Base-by-base conservation (phyloP, 768 basidiomycete species). In the Postia placenta region DNA sequence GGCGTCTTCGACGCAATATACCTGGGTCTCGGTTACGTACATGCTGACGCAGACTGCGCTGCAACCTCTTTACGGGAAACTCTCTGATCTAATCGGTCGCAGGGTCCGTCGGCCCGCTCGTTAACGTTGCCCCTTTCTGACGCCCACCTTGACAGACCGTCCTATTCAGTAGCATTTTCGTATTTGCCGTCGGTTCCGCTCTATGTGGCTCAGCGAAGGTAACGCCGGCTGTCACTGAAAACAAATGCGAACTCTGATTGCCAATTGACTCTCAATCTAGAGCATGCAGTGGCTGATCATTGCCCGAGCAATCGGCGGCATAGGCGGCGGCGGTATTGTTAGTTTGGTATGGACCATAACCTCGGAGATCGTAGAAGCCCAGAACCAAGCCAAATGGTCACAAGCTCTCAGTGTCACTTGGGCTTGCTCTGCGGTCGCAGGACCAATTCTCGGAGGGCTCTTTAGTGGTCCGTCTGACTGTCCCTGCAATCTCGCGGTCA, bases 311-410 rank as follows among this genome's bases (percentile, higher is more conserved):
- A 50, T 78, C 47, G 85, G 87, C 51, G 90, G 90, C 37, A 72
- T 88, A 50, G 90, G 90, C n/a, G 90, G 84, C 14, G 90, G 90
- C 28, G 90, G 90, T 7, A 90, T 92, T 54, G 89, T 91, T 50
- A 80, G 80, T 61, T 76, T 85, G 37, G 88, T 92, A 28, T 92
- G 90, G 90, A 80, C 87, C 20, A 83, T 92, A 50, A 90, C 87
- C 39, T 78, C 88, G 54, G 89, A 92, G 63, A 81, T 92, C 50
- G 89, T 92, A 36, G 80, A 83, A 63, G 74, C 80, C 24, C 72
- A 69, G 52, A 69, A 75, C 50, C 79, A 87, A 49, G 83, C 87
- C 42, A 87, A 81, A 63, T 92, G 87, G 89, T 88, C 86, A 11
- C 86, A 87, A 64, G 87, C 87, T 17, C 74, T 91, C 26, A 90